Evolutionary conservation across 805 yeast species (phyloP), one percentile per base, ranked within the genome.

Genomic region (Metschnikowia vanudenii): DNA sequence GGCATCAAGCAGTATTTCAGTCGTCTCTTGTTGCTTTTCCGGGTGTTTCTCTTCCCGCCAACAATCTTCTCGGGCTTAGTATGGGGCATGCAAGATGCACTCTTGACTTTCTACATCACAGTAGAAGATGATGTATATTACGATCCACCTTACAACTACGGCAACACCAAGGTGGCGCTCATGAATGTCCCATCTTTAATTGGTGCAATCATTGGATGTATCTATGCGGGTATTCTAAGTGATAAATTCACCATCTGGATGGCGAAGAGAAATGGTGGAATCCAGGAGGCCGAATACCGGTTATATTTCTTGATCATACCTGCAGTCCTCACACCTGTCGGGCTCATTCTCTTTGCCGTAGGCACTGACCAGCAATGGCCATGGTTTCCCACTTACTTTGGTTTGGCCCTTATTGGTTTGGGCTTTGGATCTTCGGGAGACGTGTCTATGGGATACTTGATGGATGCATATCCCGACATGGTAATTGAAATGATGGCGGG

Each of bases 51-150:
- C 53, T 81, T 80, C 59, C 88, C 88, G 2, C 85, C 87, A 2
- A 83, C 81, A 12, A 66, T 83, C 56, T 67, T 80, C 19, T 80
- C 86, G 1, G 88, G 88, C 41, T 49, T 82, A n/a, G 79, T 85
- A 52, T 86, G 92, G 92, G 92, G 92, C 37, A 71, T 81, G 47
- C 92, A 85, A 62, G 89, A 84, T 59, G 86, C 89, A 0, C 82
- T 84, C 59, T 72, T 85, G 52, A 80, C 91, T 0, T 85, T 86
- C 56, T 86, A 85, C 62, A 63, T 86, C 51, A 85, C 91, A 2
- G 79, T 87, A 10, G 87, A 84, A 60, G 90, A 85, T 49, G 82
- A 82, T 45, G 69, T 72, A 52, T 85, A 81, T 67, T 80, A 80
- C 43, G 82, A 75, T 46, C 74, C 75, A 0, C 92, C 94, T 10